Percentiles rank a stretch among this genome's conserved stretches.
These are phyloP conservation scores for Erysimum cheiri DNA, from an alignment of 441 rosid species.

Conservation along the genomic window DNA sequence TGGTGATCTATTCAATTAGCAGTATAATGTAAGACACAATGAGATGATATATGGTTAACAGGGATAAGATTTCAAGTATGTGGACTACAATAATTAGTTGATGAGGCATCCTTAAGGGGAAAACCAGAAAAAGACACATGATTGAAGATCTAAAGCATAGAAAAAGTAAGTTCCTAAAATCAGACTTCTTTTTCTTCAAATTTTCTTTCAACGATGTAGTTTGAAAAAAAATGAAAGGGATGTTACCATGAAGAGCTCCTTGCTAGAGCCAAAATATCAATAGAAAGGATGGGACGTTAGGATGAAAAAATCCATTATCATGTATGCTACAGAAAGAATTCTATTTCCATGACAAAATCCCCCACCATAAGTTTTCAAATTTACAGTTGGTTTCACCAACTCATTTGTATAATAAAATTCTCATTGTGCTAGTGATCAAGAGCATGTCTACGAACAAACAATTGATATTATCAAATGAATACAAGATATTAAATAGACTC, in stretches of 20 bases:
- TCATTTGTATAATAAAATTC: slow-evolving; percentile 6
- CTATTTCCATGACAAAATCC: slow-evolving; percentile 3
- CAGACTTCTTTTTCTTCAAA: background rate
- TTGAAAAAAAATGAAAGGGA: background rate
- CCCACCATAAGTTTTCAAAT: slow-evolving; percentile 4
- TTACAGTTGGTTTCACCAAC: slow-evolving; percentile 6
- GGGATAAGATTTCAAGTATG: slow-evolving; percentile 2
- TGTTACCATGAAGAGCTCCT: slow-evolving; percentile 1
- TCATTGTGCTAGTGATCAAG: slow-evolving; percentile 10
- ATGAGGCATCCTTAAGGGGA: slow-evolving; percentile 22
- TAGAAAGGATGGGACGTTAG: background rate
- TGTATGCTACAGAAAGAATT: slow-evolving; percentile 19
- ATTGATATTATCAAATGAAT: slow-evolving; percentile 31
- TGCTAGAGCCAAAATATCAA: slow-evolving; percentile 24
- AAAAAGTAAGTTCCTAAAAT: slow-evolving; percentile 18
- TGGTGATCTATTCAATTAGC: slow-evolving; percentile 11
- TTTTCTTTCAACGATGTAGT: slow-evolving; percentile 6
- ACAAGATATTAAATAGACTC: slow-evolving; percentile 46
- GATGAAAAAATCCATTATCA: slow-evolving; percentile 5
- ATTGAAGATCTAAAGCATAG: slow-evolving; percentile 14
- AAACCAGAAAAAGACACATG: slow-evolving; percentile 13
- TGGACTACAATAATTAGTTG: slow-evolving; percentile 20
- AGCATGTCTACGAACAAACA: slow-evolving; percentile 7
- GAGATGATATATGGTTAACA: slow-evolving; percentile 22
- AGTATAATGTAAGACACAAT: slow-evolving; percentile 3